Percentiles rank a stretch among this genome's conserved stretches.
phyloP scores from a whole-genome alignment of 2,329 filamentous ascomycete genomes.

The Fusarium luffae region DNA sequence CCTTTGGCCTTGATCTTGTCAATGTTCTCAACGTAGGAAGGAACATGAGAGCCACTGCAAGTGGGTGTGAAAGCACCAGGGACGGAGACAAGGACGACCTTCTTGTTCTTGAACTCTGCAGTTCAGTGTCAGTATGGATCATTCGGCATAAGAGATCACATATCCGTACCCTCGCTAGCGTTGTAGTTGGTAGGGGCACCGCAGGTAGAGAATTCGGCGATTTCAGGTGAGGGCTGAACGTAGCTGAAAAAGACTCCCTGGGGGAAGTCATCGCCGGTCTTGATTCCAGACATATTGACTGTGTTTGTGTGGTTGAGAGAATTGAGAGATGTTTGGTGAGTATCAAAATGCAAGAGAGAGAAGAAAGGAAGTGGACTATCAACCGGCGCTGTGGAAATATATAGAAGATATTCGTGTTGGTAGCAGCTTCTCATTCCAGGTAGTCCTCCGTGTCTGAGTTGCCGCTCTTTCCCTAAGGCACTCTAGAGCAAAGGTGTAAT shows the following conservation, averaged over 20 bases:
- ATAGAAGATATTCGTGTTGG: conserved; percentile 25
- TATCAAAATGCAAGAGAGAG: conserved; percentile 14
- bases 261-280: conserved; percentile 86
- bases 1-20: conserved; percentile 80
- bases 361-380: conserved; percentile 3
- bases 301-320: conserved; percentile 13
- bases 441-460: conserved; percentile 11
- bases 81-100: conserved; percentile 66
- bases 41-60: conserved; percentile 84
- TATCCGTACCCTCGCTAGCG: conserved; percentile 73
- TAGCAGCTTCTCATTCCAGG: conserved; percentile 13
- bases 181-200: conserved; percentile 82
- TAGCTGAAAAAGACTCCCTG: conserved; percentile 84
- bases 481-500: conserved; percentile 4
- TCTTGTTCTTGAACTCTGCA: conserved; percentile 67
- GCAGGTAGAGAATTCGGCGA: conserved; percentile 76
- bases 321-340: neutral
- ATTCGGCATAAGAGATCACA: conserved; percentile 30
- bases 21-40: conserved; percentile 80
- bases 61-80: conserved; percentile 86
- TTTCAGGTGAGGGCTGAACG: conserved; percentile 79
- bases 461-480: conserved; percentile 14
- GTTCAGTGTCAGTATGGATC: conserved; percentile 9
- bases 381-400: conserved; percentile 11
- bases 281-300: conserved; percentile 69